Evolutionary conservation across 1,284 basidiomycete species (phyloP).

Genomic region (Singerocomus inundabilis): DNA sequence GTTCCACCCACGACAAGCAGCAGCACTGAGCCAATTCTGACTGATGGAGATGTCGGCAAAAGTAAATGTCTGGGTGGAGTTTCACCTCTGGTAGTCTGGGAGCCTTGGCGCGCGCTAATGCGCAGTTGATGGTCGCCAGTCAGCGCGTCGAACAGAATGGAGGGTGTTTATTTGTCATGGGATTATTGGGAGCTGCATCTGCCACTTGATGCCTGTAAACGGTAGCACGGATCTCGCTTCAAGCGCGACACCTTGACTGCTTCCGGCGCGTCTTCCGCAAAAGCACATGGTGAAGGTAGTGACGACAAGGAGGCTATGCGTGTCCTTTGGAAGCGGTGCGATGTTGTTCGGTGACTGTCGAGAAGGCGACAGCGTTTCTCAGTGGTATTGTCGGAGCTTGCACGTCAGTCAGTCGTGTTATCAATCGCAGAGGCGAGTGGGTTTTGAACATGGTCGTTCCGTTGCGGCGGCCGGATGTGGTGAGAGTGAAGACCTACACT

Average conservation of each 20-base stretch:
- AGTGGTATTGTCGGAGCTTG: constrained; percentile 2
- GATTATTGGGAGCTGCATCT: too few species aligned
- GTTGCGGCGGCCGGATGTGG: constrained; percentile 1
- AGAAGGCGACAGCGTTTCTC: constrained; percentile 13
- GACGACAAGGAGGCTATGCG: constrained; percentile 5
- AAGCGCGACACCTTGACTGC: not conserved
- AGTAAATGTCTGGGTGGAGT: not conserved
- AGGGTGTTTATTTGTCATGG: too few species aligned
- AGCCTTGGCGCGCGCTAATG: not conserved
- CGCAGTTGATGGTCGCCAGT: too few species aligned
- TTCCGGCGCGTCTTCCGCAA: not conserved
- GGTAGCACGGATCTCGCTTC: too few species aligned
- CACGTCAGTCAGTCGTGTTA: not conserved
- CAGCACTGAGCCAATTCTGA: not conserved
- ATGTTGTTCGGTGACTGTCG: constrained; percentile 12
- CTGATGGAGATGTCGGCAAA: not conserved
- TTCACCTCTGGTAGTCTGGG: not conserved
- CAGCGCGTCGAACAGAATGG: too few species aligned
- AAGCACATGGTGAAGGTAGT: not conserved
- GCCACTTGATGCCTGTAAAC: too few species aligned
- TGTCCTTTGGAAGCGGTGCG: constrained; percentile 2
- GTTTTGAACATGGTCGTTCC: not conserved
- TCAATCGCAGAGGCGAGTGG: not conserved
- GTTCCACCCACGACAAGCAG: not conserved
- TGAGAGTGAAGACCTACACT: constrained; percentile 16